Conservation (phyloP, 139 green algal genomes). For the Picochlorum sp. region DNA sequence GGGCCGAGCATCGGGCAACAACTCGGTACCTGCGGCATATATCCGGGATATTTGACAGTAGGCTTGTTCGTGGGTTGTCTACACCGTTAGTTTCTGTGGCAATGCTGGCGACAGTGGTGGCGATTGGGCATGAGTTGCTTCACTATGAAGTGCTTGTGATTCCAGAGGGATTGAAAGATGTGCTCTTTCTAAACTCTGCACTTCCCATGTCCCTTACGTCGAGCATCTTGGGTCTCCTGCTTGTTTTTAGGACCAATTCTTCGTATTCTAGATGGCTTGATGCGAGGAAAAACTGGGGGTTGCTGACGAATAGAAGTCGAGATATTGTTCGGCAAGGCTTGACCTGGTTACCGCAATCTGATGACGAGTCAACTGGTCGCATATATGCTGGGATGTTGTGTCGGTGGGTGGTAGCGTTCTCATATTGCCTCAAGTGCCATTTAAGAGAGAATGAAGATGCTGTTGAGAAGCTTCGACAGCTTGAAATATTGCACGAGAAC, state of each 20-base stretch:
- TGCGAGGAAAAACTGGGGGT: constrained; percentile 12
- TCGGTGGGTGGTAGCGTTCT: constrained; percentile 6
- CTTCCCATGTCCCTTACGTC: constrained; percentile 22
- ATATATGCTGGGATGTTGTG: constrained; percentile 3
- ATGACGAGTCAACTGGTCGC: background rate
- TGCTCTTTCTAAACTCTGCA: background rate
- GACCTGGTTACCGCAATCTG: background rate
- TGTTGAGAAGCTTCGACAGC: background rate
- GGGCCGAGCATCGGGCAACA: constrained; percentile 25
- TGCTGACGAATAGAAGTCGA: constrained; percentile 10
- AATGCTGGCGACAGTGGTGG: background rate
- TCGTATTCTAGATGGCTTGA: constrained; percentile 26
- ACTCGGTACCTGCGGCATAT: constrained; percentile 24
- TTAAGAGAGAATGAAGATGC: constrained; percentile 12
- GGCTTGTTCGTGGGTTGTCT: constrained; percentile 16
- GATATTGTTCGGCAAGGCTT: constrained; percentile 23
- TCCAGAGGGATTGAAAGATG: background rate
- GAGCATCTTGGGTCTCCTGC: constrained; percentile 24
- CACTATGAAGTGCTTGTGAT: background rate
- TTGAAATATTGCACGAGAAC: constrained; percentile 5
- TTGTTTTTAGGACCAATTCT: constrained; percentile 31
- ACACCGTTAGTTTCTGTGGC: constrained; percentile 17
- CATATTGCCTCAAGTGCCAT: constrained; percentile 17
- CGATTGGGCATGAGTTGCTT: background rate
- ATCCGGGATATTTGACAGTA: constrained; percentile 22